These are phyloP conservation scores for Macrolepiota albuminosa DNA, from an alignment of 768 basidiomycete genomes.

Conservation along the genomic window DNA sequence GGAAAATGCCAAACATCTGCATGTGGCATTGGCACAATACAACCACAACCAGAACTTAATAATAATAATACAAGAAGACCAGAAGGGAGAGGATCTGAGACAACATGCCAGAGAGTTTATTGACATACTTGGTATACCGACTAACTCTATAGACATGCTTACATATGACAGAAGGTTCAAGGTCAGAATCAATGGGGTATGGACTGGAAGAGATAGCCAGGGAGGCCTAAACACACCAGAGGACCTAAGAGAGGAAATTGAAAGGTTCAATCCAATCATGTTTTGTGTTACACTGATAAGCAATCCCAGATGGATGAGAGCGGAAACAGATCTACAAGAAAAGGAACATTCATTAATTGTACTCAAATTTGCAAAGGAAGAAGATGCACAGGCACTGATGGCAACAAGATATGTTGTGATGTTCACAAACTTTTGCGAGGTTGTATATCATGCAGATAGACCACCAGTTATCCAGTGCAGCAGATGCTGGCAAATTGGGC, in stretches of 20 bases:
- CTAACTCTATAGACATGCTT: constrained; percentile 3
- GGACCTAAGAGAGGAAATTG: neutral
- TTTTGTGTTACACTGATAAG: rapidly evolving
- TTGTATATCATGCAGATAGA: too few relatives aligned
- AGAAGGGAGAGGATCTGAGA: constrained; percentile 13
- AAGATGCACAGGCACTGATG: too few relatives aligned
- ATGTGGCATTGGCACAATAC: neutral
- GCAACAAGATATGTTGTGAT: too few relatives aligned
- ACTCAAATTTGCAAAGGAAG: too few relatives aligned
- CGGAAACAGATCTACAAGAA: neutral
- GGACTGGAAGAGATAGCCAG: neutral
- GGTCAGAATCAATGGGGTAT: constrained; percentile 10
- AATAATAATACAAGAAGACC: constrained; percentile 14
- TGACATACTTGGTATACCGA: neutral
- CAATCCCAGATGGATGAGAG: constrained; percentile 1
- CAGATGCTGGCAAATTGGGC: neutral
- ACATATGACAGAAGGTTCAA: constrained; percentile 20
- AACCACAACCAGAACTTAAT: constrained; percentile 15
- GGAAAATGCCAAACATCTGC: too few relatives aligned
- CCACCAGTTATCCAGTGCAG: too few relatives aligned
- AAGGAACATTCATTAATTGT: neutral
- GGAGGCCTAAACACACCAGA: neutral
- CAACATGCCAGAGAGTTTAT: neutral
- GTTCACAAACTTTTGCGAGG: too few relatives aligned
- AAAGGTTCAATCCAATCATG: neutral